Conservation (phyloP, 1,139 yeast species). For the Suhomyces bokatorum region DNA sequence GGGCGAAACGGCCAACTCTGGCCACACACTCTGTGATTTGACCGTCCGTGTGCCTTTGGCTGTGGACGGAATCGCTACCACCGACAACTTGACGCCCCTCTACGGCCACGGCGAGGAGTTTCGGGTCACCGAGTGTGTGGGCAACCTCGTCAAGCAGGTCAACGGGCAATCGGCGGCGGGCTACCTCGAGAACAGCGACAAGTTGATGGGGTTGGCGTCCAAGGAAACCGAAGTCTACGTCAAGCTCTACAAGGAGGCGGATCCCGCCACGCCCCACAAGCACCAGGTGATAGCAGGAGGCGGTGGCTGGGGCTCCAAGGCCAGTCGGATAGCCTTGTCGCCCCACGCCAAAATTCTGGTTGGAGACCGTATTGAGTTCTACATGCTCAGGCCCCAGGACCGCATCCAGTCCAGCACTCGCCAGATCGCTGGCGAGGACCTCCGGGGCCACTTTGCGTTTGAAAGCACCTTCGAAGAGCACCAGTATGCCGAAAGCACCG, state of each 20-base stretch:
- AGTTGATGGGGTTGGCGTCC: constrained; percentile 44
- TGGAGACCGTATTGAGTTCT: constrained; percentile 52
- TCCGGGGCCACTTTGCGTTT: constrained; percentile 8
- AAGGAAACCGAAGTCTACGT: constrained; percentile 52
- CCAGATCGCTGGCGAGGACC: not conserved
- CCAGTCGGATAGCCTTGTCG: constrained; percentile 58
- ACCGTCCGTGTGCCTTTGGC: constrained; percentile 26
- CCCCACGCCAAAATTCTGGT: constrained; percentile 48
- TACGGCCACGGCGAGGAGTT: constrained; percentile 22
- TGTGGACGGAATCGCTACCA: not conserved
- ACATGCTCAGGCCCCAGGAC: constrained; percentile 45
- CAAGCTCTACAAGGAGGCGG: constrained; percentile 26
- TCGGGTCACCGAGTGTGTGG: constrained; percentile 44
- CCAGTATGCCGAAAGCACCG: constrained; percentile 12
- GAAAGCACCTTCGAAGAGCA: constrained; percentile 39
- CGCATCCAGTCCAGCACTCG: constrained; percentile 14
- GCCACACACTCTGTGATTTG: constrained; percentile 35
- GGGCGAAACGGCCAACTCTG: constrained; percentile 25
- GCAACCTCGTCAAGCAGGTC: constrained; percentile 53
- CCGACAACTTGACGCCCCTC: constrained; percentile 41
- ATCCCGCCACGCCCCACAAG: constrained; percentile 19
- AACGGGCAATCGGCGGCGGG: constrained; percentile 53
- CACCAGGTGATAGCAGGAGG: constrained; percentile 63
- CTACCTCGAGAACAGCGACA: constrained; percentile 44
- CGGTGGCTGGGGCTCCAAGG: constrained; percentile 67